phyloP scores from a whole-genome alignment of 1,284 basidiomycete species.

The Butyriboletus appendiculatus region DNA sequence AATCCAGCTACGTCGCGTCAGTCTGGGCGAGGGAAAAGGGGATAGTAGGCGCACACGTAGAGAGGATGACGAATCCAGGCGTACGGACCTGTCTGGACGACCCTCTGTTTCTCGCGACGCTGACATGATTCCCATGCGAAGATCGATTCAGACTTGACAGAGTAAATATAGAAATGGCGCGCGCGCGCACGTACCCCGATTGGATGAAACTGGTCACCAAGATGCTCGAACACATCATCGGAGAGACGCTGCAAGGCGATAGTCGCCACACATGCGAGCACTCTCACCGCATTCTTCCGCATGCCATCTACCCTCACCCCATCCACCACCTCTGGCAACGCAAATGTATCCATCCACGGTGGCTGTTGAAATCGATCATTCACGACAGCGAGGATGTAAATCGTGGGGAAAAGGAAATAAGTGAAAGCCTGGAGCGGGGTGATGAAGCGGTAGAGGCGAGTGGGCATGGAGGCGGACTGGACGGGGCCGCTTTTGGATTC shows the following conservation, averaged over 20 bases:
- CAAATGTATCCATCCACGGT: slow-evolving; percentile 20
- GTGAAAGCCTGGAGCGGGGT: slow-evolving; percentile 15
- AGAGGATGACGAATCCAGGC: slow-evolving; percentile 33
- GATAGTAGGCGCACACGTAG: slow-evolving; percentile 17
- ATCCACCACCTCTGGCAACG: background rate
- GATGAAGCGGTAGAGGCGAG: slow-evolving; percentile 14
- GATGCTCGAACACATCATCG: slow-evolving; percentile 5
- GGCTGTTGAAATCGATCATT: slow-evolving; percentile 26
- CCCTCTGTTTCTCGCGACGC: slow-evolving; percentile 31
- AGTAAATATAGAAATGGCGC: background rate
- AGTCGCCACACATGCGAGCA: slow-evolving; percentile 12
- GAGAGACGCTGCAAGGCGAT: background rate
- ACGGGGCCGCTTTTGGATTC: slow-evolving; percentile 23
- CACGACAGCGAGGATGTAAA: slow-evolving; percentile 20
- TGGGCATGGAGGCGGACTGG: slow-evolving; percentile 12
- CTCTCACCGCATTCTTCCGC: slow-evolving; percentile 5
- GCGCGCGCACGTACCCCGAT: slow-evolving; percentile 12
- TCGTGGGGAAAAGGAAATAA: background rate
- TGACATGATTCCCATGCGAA: background rate
- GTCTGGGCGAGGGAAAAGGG: background rate
- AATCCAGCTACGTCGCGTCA: slow-evolving; percentile 11
- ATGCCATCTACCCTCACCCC: background rate
- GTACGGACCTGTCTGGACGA: slow-evolving; percentile 24
- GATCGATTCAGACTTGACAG: background rate
- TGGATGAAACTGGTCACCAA: slow-evolving; percentile 16